A percentile compares a stretch with the other conserved stretches of the same genome.
Evolutionary conservation across 257 asterid species (phyloP).

Genomic region (Rubia yunnanensis): DNA sequence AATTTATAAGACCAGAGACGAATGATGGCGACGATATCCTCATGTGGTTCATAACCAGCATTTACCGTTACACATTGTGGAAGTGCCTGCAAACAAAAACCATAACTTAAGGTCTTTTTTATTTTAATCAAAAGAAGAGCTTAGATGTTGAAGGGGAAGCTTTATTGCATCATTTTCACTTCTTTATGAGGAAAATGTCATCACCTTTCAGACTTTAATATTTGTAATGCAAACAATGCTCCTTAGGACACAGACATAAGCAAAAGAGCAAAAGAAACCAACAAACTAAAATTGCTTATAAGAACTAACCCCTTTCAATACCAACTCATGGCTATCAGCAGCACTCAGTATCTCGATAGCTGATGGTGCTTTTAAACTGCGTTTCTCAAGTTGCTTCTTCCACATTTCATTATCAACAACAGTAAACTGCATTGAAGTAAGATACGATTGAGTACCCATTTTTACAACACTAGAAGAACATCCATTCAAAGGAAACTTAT

Average conservation of each 20-base stretch:
- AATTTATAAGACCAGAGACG: slow-evolving; percentile 39
- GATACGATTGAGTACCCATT: not conserved
- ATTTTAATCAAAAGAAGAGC: not conserved
- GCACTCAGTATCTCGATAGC: slow-evolving; percentile 37
- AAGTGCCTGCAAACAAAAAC: slow-evolving; percentile 30
- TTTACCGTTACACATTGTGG: slow-evolving; percentile 26
- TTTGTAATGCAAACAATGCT: not conserved
- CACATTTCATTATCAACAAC: slow-evolving; percentile 35
- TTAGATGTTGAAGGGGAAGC: not conserved
- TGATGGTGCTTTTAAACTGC: slow-evolving; percentile 38
- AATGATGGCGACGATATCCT: slow-evolving; percentile 41
- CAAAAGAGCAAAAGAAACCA: not conserved
- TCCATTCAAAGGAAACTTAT: not conserved
- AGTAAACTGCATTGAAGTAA: slow-evolving; percentile 34
- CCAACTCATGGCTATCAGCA: slow-evolving; percentile 27
- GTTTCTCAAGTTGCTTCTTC: slow-evolving; percentile 28
- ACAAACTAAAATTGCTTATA: not conserved
- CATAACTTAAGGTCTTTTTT: not conserved
- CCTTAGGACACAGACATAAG: not conserved
- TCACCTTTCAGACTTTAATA: no score
- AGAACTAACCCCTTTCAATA: slow-evolving; percentile 48
- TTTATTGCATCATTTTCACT: not conserved
- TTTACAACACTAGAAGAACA: not conserved
- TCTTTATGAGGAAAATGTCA: not conserved
- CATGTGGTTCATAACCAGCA: slow-evolving; percentile 47